Percentiles rank a stretch among this genome's conserved stretches.
Conservation (phyloP, 768 basidiomycete genomes). For the Lentinula lateritia region DNA sequence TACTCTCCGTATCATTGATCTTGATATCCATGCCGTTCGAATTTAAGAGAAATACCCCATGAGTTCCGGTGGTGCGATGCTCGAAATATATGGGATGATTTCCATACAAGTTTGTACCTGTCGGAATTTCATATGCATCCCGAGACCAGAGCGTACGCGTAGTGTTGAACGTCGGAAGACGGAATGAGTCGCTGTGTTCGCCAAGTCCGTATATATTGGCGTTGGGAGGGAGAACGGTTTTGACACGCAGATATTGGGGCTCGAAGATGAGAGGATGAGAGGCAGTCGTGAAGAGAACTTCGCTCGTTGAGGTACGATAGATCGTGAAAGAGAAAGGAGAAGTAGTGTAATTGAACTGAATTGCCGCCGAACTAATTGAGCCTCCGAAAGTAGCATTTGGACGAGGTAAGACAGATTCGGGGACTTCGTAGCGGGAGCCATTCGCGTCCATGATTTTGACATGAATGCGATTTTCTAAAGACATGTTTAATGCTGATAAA, state of each 20-base stretch:
- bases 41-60: constrained; percentile 65
- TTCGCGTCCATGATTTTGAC: constrained; percentile 55
- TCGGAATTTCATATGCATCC: constrained; percentile 55
- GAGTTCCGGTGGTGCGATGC: constrained; percentile 58
- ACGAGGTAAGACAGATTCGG: constrained; percentile 54
- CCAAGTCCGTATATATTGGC: constrained; percentile 78
- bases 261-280: constrained; percentile 66
- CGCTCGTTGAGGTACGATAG: constrained; percentile 38
- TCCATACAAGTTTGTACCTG: constrained; percentile 62
- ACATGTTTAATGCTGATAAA: no score
- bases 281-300: constrained; percentile 58
- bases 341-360: constrained; percentile 55
- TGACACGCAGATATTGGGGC: constrained; percentile 70
- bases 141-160: constrained; percentile 58
- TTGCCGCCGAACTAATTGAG: constrained; percentile 28
- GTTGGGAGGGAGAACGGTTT: constrained; percentile 50
- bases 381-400: constrained; percentile 29
- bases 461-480: constrained; percentile 50
- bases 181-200: constrained; percentile 66
- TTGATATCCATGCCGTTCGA: constrained; percentile 79
- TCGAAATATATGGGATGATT: constrained; percentile 73
- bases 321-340: constrained; percentile 62
- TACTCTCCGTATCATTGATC: constrained; percentile 33
- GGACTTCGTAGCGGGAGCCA: constrained; percentile 54
- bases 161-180: constrained; percentile 42